Evolutionary conservation across 1,139 yeast genomes (phyloP), one percentile per base, ranked within the genome.

Genomic region (Hyphopichia buzzinii): DNA sequence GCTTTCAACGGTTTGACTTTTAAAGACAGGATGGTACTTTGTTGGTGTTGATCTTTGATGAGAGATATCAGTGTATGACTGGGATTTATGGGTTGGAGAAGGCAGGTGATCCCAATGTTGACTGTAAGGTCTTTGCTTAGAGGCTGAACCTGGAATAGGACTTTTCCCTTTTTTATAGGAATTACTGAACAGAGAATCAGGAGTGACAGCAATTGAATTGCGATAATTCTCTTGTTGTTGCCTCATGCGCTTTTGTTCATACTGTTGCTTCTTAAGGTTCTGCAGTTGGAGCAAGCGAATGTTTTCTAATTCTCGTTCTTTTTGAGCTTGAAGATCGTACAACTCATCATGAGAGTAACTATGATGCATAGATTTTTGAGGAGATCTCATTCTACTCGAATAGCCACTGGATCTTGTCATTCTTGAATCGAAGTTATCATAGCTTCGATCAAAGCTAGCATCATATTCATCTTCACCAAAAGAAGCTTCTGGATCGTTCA

Each of bases 241-340:
- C 48, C 48, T 55, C 24, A 42, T 31, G 30, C 59, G 40, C 31
- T 54, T 50, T 15, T 43, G 46, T 31, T 43, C 43, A 39, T 23
- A 24, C 19, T 33, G 42, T 23, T 38, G 47, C 36, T 59, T 57
- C 37, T 57, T 55, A 29, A 59, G 59, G 35, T 61, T 64, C 34
- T 62, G 67, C 39, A 59, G 64, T 39, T 63, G 67, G 41, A 64
- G 50, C 26, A 44, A 35, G 39, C 54, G 60, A 39, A 62, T 61
- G 33, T 55, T 48, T 39, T 62, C 69, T 29, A 62, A 55, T 42
- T 65, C 72, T 26, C 50, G 50, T 38, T 64, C 67, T 33, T 59
- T 52, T 22, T 49, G 54, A 15, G 19, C 26, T n/a, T 25, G 27
- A n/a, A 19, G 23, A 7, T 30, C 26, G 14, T 21, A 12, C 12